These are phyloP conservation scores for Begonia loranthoides DNA, from an alignment of 306 rosid genomes.

Conservation along the genomic window DNA sequence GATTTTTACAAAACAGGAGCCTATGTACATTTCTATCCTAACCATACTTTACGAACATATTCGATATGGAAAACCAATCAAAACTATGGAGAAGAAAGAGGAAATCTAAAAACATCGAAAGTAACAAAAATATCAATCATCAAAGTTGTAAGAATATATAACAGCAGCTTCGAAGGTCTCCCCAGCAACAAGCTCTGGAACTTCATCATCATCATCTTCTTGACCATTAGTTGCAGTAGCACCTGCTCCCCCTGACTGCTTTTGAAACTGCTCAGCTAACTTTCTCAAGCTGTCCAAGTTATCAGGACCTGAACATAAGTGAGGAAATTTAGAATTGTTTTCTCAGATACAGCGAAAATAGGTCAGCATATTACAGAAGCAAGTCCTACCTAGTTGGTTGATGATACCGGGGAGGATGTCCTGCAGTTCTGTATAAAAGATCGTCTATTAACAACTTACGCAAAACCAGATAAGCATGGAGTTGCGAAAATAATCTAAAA, in stretches of 20 bases:
- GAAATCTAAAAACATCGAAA: too few relatives aligned
- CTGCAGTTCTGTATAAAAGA: too few relatives aligned
- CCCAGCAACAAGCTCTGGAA: constrained; percentile 81
- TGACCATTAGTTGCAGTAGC: constrained; percentile 30
- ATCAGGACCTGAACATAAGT: constrained; percentile 53
- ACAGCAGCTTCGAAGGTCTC: constrained; percentile 73
- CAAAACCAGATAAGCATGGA: too few relatives aligned
- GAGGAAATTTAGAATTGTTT: background rate
- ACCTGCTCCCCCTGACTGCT: constrained; percentile 42
- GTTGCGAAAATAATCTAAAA: too few relatives aligned
- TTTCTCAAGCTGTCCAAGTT: constrained; percentile 86
- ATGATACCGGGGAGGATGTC: constrained; percentile 84
- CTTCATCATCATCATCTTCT: constrained; percentile 33
- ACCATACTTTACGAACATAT: too few relatives aligned
- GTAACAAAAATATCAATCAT: too few relatives aligned
- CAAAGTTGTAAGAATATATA: background rate
- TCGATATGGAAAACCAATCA: too few relatives aligned
- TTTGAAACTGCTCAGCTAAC: constrained; percentile 82
- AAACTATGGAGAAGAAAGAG: too few relatives aligned
- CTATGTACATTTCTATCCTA: too few relatives aligned
- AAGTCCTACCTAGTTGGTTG: constrained; percentile 66
- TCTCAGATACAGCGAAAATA: background rate
- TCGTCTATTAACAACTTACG: background rate
- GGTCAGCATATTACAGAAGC: background rate
- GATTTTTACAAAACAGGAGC: too few relatives aligned